A percentile compares a stretch with the other conserved stretches of the same genome.
Evolutionary conservation across 225 moss, liverwort and hornwort genomes (phyloP).

Genomic region (Marchantia paleacea): DNA sequence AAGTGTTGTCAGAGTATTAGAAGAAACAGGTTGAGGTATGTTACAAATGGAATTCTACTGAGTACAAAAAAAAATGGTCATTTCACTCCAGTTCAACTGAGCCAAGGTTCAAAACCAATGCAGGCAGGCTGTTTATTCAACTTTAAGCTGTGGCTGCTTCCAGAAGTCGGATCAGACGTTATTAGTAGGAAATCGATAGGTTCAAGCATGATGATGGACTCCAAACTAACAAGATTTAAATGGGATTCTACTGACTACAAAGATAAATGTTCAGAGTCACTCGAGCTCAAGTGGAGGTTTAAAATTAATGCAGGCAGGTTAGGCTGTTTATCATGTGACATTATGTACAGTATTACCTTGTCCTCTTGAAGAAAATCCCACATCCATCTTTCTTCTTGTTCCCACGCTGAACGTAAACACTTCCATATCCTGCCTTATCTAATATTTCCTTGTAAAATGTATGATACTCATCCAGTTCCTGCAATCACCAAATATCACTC

Average conservation of each 20-base stretch:
- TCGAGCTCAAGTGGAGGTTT: not conserved
- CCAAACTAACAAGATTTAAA: too few relatives aligned
- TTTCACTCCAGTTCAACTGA: too few relatives aligned
- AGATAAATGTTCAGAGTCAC: not conserved
- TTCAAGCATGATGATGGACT: too few relatives aligned
- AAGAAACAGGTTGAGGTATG: not conserved
- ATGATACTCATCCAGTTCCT: conserved; percentile 86
- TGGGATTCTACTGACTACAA: too few relatives aligned
- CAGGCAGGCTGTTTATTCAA: too few relatives aligned
- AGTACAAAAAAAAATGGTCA: too few relatives aligned
- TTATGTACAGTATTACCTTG: conserved; percentile 34
- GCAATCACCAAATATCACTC: not conserved
- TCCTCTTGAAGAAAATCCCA: conserved; percentile 74
- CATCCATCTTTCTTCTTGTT: conserved; percentile 87
- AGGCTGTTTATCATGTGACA: not conserved
- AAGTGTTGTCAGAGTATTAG: not conserved
- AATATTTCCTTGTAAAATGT: conserved; percentile 63
- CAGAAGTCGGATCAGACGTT: too few relatives aligned
- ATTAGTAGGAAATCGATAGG: too few relatives aligned
- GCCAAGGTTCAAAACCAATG: too few relatives aligned
- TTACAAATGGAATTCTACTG: too few relatives aligned
- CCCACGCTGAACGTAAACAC: conserved; percentile 75
- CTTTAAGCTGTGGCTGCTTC: too few relatives aligned
- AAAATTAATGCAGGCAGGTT: not conserved
- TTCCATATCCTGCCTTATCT: conserved; percentile 58